A percentile compares a stretch with the other conserved stretches of the same genome.
Evolutionary conservation across 2,329 filamentous ascomycete genomes (phyloP).

Genomic region (Cucurbitaria berberidis): DNA sequence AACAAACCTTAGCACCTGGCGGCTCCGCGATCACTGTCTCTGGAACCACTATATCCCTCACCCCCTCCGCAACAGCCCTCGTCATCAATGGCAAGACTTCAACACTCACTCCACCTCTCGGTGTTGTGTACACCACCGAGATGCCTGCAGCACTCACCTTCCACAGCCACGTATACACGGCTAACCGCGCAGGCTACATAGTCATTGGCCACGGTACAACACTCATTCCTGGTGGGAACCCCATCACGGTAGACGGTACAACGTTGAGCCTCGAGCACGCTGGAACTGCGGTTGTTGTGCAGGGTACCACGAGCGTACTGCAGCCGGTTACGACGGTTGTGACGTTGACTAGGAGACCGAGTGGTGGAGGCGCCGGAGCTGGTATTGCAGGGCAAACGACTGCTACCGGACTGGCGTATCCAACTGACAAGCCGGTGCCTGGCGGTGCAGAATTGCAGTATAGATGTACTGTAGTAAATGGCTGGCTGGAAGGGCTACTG

Average conservation of each 20-base stretch:
- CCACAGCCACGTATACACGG: slow-evolving; percentile 46
- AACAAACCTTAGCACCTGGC: slow-evolving; percentile 44
- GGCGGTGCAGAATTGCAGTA: slow-evolving; percentile 3
- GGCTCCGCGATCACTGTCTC: slow-evolving; percentile 45
- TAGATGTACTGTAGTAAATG: neutral
- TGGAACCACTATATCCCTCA: slow-evolving; percentile 42
- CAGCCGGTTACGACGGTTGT: slow-evolving; percentile 31
- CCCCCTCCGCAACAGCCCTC: slow-evolving; percentile 46
- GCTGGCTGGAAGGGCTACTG: slow-evolving; percentile 16
- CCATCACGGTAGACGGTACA: slow-evolving; percentile 42
- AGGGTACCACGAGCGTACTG: slow-evolving; percentile 30
- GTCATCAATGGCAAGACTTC: slow-evolving; percentile 43
- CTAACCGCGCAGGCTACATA: slow-evolving; percentile 54
- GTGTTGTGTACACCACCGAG: slow-evolving; percentile 29
- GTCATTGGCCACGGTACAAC: slow-evolving; percentile 47
- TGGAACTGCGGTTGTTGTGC: slow-evolving; percentile 36
- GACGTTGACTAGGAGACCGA: slow-evolving; percentile 15
- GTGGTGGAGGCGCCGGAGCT: slow-evolving; percentile 3
- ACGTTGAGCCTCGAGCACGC: slow-evolving; percentile 39
- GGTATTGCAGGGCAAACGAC: slow-evolving; percentile 3
- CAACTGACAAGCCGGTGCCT: slow-evolving; percentile 11
- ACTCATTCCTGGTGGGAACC: slow-evolving; percentile 46
- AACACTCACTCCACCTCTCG: slow-evolving; percentile 23
- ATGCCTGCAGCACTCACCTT: slow-evolving; percentile 44
- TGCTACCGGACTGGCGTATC: neutral